Evolutionary conservation across 768 basidiomycete genomes (phyloP), one percentile per base, ranked within the genome.

Genomic region (Clavaria fumosa): DNA sequence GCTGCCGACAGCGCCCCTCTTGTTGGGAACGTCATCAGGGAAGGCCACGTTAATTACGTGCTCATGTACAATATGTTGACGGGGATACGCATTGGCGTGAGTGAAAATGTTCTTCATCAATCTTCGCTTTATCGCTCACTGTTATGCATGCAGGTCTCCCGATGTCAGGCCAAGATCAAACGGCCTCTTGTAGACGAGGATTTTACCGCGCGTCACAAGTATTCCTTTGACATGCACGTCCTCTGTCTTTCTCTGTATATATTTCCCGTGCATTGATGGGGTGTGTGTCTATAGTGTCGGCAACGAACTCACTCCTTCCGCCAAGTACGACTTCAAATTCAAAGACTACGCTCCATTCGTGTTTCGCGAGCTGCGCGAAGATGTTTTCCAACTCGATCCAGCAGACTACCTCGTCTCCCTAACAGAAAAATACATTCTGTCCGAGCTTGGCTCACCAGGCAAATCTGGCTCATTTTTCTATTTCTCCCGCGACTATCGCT

Each of bases 51-150:
- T 56, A 99, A 99, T 63, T 99, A 96, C 48, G 85, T 97, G 41
- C 62, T 99, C 51, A 97, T 97, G 95, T 99, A 97, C 63, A 97
- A 99, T 63, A 99, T 99, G 95, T 67, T 99, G 50, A 99, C 95
- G 3, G 95, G 95, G 4, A 99, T 99, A 43, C 74, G 95, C 28
- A 89, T 90, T 47, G 91, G 79, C 20, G 91, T 88, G 49, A 52
- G 81, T 66, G 7, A n/a, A n/a, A 9, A 17, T 12, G 15, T 45
- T 22, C 31, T 21, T 27, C 38, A 21, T 22, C 26, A 31, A 18
- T 30, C 15, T 21, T 23, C 7, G 4, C 24, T 41, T 43, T 23
- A 41, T 36, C 23, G 34, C 34, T 53, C 37, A 55, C 26, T 9
- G 35, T 24, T n/a, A 12, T 42, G 19, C 18, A 31, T 15, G 14